A percentile compares a stretch with the other conserved stretches of the same genome.
These are phyloP conservation scores for Jaltomata sinuosa DNA, from an alignment of 257 asterid genomes.

Conservation along the genomic window DNA sequence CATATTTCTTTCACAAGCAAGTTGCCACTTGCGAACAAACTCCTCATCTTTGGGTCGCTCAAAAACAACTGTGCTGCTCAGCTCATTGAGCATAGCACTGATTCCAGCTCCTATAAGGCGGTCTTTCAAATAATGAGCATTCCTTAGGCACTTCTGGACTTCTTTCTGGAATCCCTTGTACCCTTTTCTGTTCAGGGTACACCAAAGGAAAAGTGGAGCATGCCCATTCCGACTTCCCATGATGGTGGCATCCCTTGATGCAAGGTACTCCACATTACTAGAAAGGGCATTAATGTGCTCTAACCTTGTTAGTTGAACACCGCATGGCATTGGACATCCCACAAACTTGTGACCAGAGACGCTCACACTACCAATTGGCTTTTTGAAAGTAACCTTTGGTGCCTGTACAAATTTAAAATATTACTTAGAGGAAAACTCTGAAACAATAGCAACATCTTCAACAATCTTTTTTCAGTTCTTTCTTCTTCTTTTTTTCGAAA, in stretches of 20 bases:
- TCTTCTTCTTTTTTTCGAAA: background rate
- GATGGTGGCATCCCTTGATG: constrained; percentile 96
- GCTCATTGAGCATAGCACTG: constrained; percentile 87
- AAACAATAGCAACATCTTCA: background rate
- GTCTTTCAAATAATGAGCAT: constrained; percentile 88
- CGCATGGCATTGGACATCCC: constrained; percentile 99
- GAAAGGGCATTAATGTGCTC: constrained; percentile 68
- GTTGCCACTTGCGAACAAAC: constrained; percentile 92
- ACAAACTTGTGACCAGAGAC: constrained; percentile 97
- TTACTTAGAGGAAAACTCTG: background rate
- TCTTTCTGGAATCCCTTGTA: constrained; percentile 93
- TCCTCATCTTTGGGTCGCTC: constrained; percentile 85
- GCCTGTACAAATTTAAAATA: constrained; percentile 40
- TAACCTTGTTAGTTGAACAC: constrained; percentile 78
- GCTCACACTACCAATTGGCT: constrained; percentile 93
- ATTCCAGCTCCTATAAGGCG: constrained; percentile 63
- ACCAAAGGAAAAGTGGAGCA: constrained; percentile 95
- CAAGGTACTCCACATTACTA: constrained; percentile 85
- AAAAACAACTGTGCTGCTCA: constrained; percentile 94
- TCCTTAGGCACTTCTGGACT: constrained; percentile 85
- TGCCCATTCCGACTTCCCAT: constrained; percentile 99
- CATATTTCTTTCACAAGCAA: constrained; percentile 89
- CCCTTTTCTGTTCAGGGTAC: constrained; percentile 84
- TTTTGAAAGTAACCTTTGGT: constrained; percentile 82
- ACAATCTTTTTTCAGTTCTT: background rate